Evolutionary conservation across 345 rosid species (phyloP).

Genomic region (Camelina hispida): DNA sequence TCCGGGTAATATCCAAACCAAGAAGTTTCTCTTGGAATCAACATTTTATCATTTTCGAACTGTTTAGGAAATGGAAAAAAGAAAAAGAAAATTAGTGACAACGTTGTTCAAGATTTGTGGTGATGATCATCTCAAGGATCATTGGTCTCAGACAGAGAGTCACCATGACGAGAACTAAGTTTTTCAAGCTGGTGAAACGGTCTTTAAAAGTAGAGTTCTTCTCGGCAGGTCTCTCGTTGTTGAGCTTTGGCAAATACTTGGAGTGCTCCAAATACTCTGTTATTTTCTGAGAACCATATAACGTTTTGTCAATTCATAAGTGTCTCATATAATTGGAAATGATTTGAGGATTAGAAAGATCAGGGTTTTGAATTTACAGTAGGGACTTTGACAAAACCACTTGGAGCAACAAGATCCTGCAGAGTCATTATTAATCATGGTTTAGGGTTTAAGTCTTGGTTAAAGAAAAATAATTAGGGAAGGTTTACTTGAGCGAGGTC

Average conservation of each 20-base stretch:
- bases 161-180: constrained; percentile 88
- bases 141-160: not conserved
- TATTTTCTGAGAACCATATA: constrained; percentile 18
- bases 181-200: constrained; percentile 71
- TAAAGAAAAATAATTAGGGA: constrained; percentile 37
- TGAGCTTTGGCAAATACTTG: constrained; percentile 83
- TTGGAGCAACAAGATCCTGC: constrained; percentile 37
- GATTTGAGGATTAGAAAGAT: not conserved
- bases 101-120: not conserved
- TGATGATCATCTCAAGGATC: not conserved
- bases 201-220: constrained; percentile 71
- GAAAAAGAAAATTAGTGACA: not conserved
- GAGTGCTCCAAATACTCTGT: constrained; percentile 49
- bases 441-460: not conserved
- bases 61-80: constrained; percentile 38
- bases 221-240: constrained; percentile 67
- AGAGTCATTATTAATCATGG: constrained; percentile 13
- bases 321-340: not conserved
- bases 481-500: constrained; percentile 31
- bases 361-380: constrained; percentile 28
- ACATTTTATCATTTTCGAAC: constrained; percentile 64
- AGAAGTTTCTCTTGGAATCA: constrained; percentile 80
- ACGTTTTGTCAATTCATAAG: not conserved
- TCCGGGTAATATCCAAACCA: constrained; percentile 91
- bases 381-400: constrained; percentile 35